These are phyloP conservation scores for Herpetomonas samuelpessoai DNA, from an alignment of 208 protist genomes.

Conservation along the genomic window DNA sequence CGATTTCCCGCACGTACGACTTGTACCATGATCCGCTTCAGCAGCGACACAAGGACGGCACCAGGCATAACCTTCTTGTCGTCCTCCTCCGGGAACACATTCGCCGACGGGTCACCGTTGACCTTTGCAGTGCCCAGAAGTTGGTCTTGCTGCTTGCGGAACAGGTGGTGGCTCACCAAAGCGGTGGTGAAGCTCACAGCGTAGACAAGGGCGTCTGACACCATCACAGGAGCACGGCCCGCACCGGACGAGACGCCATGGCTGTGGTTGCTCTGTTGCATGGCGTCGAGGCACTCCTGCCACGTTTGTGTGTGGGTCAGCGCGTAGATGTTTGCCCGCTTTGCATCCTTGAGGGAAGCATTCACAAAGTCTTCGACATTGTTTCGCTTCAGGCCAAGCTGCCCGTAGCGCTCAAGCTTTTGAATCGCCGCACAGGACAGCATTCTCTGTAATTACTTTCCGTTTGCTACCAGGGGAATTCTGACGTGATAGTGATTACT, in stretches of 20 bases:
- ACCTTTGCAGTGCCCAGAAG: not conserved
- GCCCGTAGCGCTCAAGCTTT: conserved; percentile 85
- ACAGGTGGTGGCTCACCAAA: conserved; percentile 54
- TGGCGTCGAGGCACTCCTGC: conserved; percentile 35
- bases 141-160: conserved; percentile 9
- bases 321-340: conserved; percentile 73
- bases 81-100: conserved; percentile 1
- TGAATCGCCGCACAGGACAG: conserved; percentile 82
- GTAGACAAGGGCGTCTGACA: conserved; percentile 75
- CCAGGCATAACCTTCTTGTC: not conserved
- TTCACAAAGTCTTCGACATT: conserved; percentile 68
- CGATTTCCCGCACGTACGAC: not conserved
- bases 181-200: conserved; percentile 68
- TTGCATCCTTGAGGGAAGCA: conserved; percentile 65
- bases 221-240: conserved; percentile 7
- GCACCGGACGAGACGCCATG: too few species aligned
- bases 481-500: too few species aligned
- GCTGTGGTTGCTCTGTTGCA: conserved; percentile 5
- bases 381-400: conserved; percentile 74
- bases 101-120: not conserved
- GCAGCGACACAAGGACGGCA: conserved; percentile 2
- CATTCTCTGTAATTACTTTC: too few species aligned
- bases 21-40: conserved; percentile 3
- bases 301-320: conserved; percentile 80
- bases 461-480: too few species aligned